Base-by-base conservation (phyloP, 371 early-diverging fungal species). In the Circinella minor region DNA sequence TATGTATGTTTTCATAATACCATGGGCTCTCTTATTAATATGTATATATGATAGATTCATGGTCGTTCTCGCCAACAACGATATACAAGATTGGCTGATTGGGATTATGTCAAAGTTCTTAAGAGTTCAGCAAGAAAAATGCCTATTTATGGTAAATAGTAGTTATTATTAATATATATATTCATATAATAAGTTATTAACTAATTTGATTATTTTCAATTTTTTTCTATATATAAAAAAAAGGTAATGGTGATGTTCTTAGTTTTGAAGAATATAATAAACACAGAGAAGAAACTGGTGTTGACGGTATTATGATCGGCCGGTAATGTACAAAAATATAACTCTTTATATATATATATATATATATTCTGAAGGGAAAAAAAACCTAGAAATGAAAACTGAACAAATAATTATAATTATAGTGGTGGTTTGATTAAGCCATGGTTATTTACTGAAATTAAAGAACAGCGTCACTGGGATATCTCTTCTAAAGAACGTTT, bases 381-480 rank as follows among this genome's bases (percentile, higher is more conserved):
- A 51, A 51, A 27, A 27, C 27, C 27, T 27, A 1, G n/a, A 15
- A 51, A 15, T 13, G 6, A 51, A 7, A n/a, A 15, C 17, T 51
- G 5, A 17, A 9, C 15, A 67, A 3, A 34, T 43, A 55, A 15
- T 18, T 20, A 36, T 36, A 36, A 39, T 55, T 5, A 11, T 55
- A 71, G 82, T 64, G 85, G 94, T 18, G 95, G 95, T 4, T 81
- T 96, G 69, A 94, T 98, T 76, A 99, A 99, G 86, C 99, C 99
- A 9, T 99, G 99, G 99, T 81, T 99, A 4, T 96, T 96, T 80
- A 87, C 90, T n/a, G 99, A 98, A 78, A 97, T 98, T 74, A 91
- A 93, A 71, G 88, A 91, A 34, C 88, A 92, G 63, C 83, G 90
- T 20, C 88, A 94, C 62, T 95, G 92, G 91, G 99, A 99, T 77